Conservation (phyloP, 139 green algal genomes). For the Pycnococcus provasolii region DNA sequence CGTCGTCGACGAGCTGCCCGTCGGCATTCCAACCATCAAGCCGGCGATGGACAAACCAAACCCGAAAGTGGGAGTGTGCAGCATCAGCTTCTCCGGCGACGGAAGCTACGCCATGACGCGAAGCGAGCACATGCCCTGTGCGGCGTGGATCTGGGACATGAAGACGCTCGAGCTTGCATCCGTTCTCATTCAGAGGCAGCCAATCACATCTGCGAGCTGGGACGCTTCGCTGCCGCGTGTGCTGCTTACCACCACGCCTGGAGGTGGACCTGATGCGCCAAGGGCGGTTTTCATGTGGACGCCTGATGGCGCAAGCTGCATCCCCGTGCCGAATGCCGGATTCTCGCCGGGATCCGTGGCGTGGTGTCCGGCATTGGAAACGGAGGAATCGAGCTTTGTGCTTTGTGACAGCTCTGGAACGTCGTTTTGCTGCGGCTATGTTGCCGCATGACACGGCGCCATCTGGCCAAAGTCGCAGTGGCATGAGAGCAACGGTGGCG, state of each 20-base stretch:
- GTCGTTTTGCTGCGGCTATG: no score
- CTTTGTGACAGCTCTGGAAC: no score
- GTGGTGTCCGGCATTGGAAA: conserved; percentile 40
- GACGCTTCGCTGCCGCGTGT: conserved; percentile 32
- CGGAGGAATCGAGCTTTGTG: not conserved
- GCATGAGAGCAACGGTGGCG: no score
- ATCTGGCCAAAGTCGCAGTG: no score
- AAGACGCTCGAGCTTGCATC: conserved; percentile 42
- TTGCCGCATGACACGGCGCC: no score
- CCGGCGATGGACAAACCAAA: conserved; percentile 16
- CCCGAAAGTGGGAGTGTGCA: conserved; percentile 12
- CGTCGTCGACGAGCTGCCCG: not conserved
- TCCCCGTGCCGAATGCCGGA: conserved; percentile 54
- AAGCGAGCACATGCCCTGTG: conserved; percentile 55
- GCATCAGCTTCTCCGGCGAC: conserved; percentile 6
- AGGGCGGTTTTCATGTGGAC: conserved; percentile 67
- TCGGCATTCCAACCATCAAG: conserved; percentile 12
- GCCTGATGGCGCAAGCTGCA: conserved; percentile 56
- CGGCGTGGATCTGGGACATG: conserved; percentile 71
- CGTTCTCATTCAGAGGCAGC: conserved; percentile 49
- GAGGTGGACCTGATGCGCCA: conserved; percentile 8
- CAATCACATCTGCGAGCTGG: conserved; percentile 46
- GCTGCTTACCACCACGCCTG: conserved; percentile 29
- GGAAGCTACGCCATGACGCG: conserved; percentile 53
- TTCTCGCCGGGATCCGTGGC: conserved; percentile 41